These are phyloP conservation scores for Telfairia occidentalis DNA, from an alignment of 331 rosid genomes.

Conservation along the genomic window DNA sequence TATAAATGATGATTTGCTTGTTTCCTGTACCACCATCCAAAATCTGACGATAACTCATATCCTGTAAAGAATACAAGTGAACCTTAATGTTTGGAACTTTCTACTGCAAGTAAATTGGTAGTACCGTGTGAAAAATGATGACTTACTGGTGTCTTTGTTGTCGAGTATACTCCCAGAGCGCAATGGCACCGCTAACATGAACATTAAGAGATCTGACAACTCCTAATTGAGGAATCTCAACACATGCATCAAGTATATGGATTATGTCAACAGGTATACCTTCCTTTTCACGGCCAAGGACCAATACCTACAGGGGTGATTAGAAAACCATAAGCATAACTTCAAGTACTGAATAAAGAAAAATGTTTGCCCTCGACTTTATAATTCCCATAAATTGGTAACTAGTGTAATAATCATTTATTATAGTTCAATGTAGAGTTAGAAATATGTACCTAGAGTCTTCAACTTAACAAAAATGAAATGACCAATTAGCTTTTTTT, in stretches of 20 bases:
- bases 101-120: neutral
- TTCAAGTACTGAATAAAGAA: neutral
- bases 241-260: slow-evolving; percentile 75
- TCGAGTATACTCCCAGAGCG: slow-evolving; percentile 90
- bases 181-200: slow-evolving; percentile 96
- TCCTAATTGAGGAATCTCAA: slow-evolving; percentile 90
- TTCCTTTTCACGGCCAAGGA: slow-evolving; percentile 94
- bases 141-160: slow-evolving; percentile 60
- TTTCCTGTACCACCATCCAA: neutral
- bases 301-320: slow-evolving; percentile 48
- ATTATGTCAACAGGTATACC: slow-evolving; percentile 91
- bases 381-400: neutral
- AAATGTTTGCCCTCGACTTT: neutral
- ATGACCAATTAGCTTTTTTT: neutral
- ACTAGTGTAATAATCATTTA: neutral
- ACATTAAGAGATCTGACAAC: slow-evolving; percentile 94
- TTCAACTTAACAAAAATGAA: neutral
- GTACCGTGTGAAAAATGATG: neutral
- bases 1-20: neutral
- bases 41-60: neutral
- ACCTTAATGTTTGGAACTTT: neutral
- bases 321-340: slow-evolving; percentile 15
- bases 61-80: neutral
- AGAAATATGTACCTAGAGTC: neutral
- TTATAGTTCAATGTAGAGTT: neutral